phyloP scores from a whole-genome alignment of 768 basidiomycete genomes.

The Tylopilus sp. region DNA sequence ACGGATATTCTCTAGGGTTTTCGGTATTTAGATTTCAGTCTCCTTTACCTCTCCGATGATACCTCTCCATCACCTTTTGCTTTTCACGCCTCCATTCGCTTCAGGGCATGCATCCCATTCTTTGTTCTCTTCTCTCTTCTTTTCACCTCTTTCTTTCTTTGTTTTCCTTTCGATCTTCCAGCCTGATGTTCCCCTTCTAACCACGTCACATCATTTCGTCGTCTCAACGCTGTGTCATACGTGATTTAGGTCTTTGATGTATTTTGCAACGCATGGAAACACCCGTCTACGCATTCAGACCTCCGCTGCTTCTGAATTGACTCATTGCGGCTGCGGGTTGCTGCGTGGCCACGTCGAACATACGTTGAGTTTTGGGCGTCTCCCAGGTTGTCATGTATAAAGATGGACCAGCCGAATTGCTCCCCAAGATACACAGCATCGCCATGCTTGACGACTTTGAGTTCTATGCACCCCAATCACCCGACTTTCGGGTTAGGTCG shows the following conservation, averaged over 20 bases:
- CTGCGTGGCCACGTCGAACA: constrained; percentile 20
- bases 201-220: constrained; percentile 31
- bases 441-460: constrained; percentile 17
- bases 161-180: constrained; percentile 22
- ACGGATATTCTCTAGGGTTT: constrained; percentile 58
- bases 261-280: constrained; percentile 37
- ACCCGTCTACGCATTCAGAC: constrained; percentile 18
- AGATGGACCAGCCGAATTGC: background rate
- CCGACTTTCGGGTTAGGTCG: constrained; percentile 58
- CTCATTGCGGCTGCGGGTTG: constrained; percentile 9
- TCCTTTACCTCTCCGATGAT: constrained; percentile 77
- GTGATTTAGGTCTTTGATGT: constrained; percentile 39
- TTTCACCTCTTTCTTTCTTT: background rate
- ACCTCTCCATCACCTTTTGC: constrained; percentile 49
- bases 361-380: constrained; percentile 5
- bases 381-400: constrained; percentile 7
- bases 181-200: constrained; percentile 32
- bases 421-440: background rate
- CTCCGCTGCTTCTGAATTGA: background rate
- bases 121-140: constrained; percentile 4
- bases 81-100: constrained; percentile 26
- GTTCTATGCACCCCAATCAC: constrained; percentile 41
- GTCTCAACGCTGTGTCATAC: constrained; percentile 39
- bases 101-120: constrained; percentile 23
- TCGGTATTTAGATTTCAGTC: constrained; percentile 63